Base-by-base conservation (phyloP, 306 rosid genomes). In the Trifolium repens region DNA sequence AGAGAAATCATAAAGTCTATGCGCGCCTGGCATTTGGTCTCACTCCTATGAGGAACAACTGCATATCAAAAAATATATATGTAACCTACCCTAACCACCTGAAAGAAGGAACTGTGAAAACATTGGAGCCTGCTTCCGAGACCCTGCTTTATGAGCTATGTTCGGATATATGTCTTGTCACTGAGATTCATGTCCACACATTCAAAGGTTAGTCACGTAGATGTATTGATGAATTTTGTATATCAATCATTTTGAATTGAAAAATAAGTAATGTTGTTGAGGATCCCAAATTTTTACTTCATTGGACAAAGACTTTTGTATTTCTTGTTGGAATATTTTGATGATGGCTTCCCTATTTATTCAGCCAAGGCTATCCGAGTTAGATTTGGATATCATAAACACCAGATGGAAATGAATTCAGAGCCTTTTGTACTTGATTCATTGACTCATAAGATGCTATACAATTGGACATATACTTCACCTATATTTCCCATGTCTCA, bases 401-500 rank as follows among this genome's bases (percentile, higher is more conserved):
- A 22, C 53, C 61, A 49, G 54, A 73, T 62, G 50, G 74, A 73
- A 3, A 42, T 67, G 8, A 27, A 27, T 27, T 27, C 2, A 2
- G 30, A 27, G 30, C 30, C 30, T 30, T 30, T 22, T 22, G 24
- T 22, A 27, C 3, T 27, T 27, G 67, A 76, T 9, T 9, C 30
- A 19, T 8, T 17, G 10, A 14, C 32, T 65, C 34, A 8, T 42
- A 50, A 84, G 7, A 55, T 72, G 14, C 79, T 81, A 53, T 71
- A 77, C 16, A 2, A 27, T 27, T 88, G 93, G 91, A 86, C 89
- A 14, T 88, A 86, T 63, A 79, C 79, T 54, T 90, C 96, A 49
- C 96, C 93, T 60, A 87, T 81, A 80, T 90, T 84, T 81, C 93
- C 88, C 67, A 83, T 90, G 89, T 79, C 71, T 19, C 91, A 83